phyloP scores from a whole-genome alignment of 73 alveolate genomes.

The Paramecium bursaria region DNA sequence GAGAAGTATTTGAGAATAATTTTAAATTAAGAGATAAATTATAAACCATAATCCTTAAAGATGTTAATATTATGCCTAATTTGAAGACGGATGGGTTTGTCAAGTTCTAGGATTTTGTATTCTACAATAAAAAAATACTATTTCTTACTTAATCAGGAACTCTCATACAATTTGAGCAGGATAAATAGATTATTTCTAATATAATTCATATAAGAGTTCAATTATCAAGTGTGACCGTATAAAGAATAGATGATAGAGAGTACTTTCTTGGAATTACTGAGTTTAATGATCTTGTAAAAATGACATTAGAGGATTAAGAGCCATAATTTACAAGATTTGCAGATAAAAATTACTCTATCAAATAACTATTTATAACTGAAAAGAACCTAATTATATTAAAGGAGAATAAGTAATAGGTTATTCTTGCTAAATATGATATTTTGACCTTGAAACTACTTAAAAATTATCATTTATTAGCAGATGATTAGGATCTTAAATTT shows the following conservation, averaged over 20 bases:
- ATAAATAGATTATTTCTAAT: conserved; percentile 1
- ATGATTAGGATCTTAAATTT: conserved; percentile 25
- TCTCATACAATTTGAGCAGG: conserved; percentile 3
- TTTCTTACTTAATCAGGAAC: background rate
- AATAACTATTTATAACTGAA: background rate
- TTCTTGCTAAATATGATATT: conserved; percentile 20
- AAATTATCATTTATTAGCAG: conserved; percentile 16
- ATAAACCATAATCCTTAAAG: background rate
- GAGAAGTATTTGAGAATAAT: background rate
- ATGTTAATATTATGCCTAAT: background rate
- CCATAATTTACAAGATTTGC: conserved; percentile 37
- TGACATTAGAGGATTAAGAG: conserved; percentile 1
- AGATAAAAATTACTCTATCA: conserved; percentile 9
- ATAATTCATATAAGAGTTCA: background rate
- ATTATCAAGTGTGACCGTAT: background rate
- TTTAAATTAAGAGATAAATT: background rate
- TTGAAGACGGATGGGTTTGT: background rate
- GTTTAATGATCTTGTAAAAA: conserved; percentile 20
- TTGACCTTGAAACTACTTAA: conserved; percentile 2
- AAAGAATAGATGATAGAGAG: background rate
- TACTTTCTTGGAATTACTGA: conserved; percentile 34
- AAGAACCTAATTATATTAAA: conserved; percentile 4
- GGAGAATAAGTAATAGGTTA: background rate
- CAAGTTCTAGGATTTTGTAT: conserved; percentile 6
- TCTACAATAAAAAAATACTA: background rate